Conservation (phyloP, 306 rosid genomes). For the Heteromeles arbutifolia region DNA sequence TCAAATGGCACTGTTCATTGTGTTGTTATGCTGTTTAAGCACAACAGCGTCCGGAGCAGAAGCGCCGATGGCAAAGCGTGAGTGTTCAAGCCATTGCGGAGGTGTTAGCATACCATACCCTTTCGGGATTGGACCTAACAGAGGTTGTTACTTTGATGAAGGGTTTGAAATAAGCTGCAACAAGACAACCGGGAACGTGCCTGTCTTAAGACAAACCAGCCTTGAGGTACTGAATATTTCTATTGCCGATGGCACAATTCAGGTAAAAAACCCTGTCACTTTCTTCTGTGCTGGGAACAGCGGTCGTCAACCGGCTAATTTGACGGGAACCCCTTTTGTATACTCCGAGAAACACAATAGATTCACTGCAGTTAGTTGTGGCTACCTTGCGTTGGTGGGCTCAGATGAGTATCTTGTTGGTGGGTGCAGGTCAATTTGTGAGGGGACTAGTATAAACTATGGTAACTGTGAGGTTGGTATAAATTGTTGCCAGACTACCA, state of each 20-base stretch:
- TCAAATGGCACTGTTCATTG: neutral
- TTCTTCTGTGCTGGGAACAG: neutral
- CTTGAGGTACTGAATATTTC: neutral
- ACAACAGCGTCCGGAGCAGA: neutral
- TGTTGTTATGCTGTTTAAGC: neutral
- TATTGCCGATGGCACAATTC: neutral
- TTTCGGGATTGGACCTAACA: constrained; percentile 2
- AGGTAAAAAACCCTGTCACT: neutral
- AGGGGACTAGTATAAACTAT: neutral
- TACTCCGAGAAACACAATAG: neutral
- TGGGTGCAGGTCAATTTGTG: constrained; percentile 24
- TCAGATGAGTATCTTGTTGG: neutral
- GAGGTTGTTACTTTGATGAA: neutral
- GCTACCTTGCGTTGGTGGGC: neutral
- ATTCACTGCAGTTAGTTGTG: constrained; percentile 22
- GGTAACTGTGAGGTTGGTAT: neutral
- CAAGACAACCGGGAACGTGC: neutral
- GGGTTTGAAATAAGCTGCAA: constrained; percentile 10
- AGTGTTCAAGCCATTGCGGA: neutral
- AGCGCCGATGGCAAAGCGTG: neutral
- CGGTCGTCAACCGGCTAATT: neutral
- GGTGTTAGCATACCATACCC: constrained; percentile 6
- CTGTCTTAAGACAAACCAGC: neutral
- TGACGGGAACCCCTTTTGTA: constrained; percentile 24
- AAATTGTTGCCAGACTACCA: constrained; percentile 4